Conservation (phyloP, 805 yeast genomes). For the Brettanomyces sp. region DNA sequence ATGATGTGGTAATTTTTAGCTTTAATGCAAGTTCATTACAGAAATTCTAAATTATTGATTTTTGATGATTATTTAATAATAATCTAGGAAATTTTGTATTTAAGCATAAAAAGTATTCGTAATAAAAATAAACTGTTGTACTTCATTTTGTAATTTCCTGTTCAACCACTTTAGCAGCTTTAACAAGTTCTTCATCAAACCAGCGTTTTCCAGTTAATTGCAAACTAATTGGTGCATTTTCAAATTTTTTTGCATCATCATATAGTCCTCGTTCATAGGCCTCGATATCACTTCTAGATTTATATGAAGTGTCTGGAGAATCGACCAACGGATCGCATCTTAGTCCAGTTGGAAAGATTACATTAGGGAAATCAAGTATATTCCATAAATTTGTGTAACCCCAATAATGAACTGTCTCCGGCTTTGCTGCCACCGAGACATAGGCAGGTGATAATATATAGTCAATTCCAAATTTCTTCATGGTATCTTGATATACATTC, state of each 20-base stretch:
- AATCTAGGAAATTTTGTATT: too few species aligned
- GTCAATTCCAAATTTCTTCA: constrained; percentile 45
- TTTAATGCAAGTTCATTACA: too few species aligned
- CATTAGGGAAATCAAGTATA: constrained; percentile 55
- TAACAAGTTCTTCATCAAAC: constrained; percentile 34
- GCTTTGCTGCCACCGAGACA: constrained; percentile 56
- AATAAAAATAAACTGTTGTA: background rate
- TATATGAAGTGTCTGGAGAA: constrained; percentile 8
- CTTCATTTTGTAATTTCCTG: background rate
- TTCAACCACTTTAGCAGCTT: background rate
- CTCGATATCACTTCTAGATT: constrained; percentile 19
- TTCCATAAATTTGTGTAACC: constrained; percentile 68
- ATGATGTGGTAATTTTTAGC: too few species aligned
- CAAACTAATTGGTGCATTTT: constrained; percentile 38
- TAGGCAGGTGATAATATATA: constrained; percentile 53
- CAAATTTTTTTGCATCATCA: constrained; percentile 26
- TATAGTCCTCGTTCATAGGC: constrained; percentile 23
- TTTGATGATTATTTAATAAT: too few species aligned
- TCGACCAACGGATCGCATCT: constrained; percentile 30
- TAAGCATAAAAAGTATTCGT: background rate
- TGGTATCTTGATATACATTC: constrained; percentile 37
- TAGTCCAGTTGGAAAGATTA: constrained; percentile 50
- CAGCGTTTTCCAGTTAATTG: constrained; percentile 42
- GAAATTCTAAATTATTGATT: too few species aligned
- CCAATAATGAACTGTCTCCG: constrained; percentile 55